Percentiles rank a stretch among this genome's conserved stretches.
Conservation (phyloP, 345 rosid species). For the Pseudoturritis turrita region DNA sequence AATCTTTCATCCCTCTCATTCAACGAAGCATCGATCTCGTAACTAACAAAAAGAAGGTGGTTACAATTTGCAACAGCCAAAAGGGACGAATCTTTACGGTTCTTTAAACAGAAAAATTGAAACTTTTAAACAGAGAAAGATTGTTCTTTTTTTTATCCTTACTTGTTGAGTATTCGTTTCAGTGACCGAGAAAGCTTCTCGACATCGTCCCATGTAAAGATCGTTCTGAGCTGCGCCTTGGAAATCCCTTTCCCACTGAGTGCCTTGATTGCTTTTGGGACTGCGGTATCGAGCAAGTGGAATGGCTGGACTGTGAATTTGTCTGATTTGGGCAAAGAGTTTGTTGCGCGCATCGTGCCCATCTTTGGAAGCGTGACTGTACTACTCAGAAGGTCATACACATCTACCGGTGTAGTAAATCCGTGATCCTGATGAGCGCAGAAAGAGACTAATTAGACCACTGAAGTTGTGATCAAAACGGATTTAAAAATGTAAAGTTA, state of each 20-base stretch:
- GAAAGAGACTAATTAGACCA: background rate
- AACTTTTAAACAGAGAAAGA: background rate
- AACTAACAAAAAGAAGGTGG: conserved; percentile 29
- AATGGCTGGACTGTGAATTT: conserved; percentile 28
- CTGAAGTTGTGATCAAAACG: background rate
- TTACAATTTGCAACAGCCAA: background rate
- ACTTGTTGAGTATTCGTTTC: conserved; percentile 60
- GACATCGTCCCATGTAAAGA: conserved; percentile 45
- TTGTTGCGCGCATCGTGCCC: background rate
- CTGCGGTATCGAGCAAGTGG: conserved; percentile 26
- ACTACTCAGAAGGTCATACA: conserved; percentile 48
- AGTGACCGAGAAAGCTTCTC: conserved; percentile 40
- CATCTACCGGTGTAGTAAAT: conserved; percentile 45
- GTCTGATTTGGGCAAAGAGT: conserved; percentile 27
- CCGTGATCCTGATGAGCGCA: conserved; percentile 41
- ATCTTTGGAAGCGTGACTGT: conserved; percentile 30
- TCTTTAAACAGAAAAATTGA: background rate
- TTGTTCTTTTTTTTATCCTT: conserved; percentile 30
- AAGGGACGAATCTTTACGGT: conserved; percentile 1
- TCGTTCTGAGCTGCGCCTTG: conserved; percentile 30
- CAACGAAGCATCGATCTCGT: conserved; percentile 49
- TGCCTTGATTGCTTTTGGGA: conserved; percentile 30
- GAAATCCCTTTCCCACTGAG: conserved; percentile 35
- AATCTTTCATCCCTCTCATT: conserved; percentile 44
- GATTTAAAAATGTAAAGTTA: conserved; percentile 14